These are phyloP conservation scores for Delphinella strobiligena DNA, from an alignment of 2,329 filamentous ascomycete species.

Conservation along the genomic window DNA sequence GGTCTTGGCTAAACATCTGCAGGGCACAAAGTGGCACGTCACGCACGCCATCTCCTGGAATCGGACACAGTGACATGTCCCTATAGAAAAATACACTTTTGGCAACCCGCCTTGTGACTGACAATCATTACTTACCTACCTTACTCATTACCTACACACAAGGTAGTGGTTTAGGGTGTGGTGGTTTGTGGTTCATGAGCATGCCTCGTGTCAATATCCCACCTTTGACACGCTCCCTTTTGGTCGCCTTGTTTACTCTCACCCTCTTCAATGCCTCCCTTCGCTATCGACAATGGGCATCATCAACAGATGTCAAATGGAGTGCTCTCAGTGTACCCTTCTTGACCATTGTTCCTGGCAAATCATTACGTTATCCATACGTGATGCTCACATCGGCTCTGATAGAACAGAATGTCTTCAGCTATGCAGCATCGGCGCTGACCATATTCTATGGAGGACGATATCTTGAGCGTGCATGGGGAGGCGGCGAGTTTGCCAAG, in stretches of 20 bases:
- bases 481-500: conserved; percentile 80
- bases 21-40: too few relatives aligned
- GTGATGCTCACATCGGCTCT: conserved; percentile 76
- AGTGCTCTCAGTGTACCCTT: conserved; percentile 46
- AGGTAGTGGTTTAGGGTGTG: too few relatives aligned
- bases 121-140: too few relatives aligned
- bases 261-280: conserved; percentile 73
- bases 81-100: too few relatives aligned
- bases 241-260: conserved; percentile 62
- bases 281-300: conserved; percentile 54
- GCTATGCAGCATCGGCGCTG: conserved; percentile 60
- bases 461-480: conserved; percentile 94
- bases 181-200: background rate
- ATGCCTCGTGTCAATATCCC: conserved; percentile 88
- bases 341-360: conserved; percentile 72
- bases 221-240: conserved; percentile 72
- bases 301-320: conserved; percentile 10
- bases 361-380: conserved; percentile 84
- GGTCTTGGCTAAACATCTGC: too few relatives aligned
- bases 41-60: too few relatives aligned
- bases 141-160: too few relatives aligned
- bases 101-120: too few relatives aligned
- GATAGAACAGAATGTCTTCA: conserved; percentile 88
- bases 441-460: conserved; percentile 86
- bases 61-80: too few relatives aligned